phyloP scores from a whole-genome alignment of 2,329 filamentous ascomycete species.

The Pseudogymnoascus sp. region DNA sequence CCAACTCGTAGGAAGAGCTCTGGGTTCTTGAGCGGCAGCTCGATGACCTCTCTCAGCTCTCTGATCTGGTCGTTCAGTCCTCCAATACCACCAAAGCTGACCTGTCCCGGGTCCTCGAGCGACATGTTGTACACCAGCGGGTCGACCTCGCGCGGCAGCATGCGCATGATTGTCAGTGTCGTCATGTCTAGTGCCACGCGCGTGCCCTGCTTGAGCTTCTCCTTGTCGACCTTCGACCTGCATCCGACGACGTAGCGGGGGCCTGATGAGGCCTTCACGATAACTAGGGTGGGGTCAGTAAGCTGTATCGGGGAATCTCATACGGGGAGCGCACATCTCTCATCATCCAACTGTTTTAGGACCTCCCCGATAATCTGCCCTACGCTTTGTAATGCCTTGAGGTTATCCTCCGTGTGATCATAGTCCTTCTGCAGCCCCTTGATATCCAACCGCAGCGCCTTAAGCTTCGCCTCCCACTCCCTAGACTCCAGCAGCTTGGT shows the following conservation, averaged over 20 bases:
- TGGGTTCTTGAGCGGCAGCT: conserved; percentile 95
- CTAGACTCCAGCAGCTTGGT: conserved; percentile 83
- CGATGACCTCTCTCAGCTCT: conserved; percentile 94
- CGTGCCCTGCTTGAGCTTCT: conserved; percentile 95
- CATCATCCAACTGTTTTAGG: conserved; percentile 95
- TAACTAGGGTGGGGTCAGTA: conserved; percentile 53
- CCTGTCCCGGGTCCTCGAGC: conserved; percentile 90
- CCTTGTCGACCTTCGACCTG: conserved; percentile 95
- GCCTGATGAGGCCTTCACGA: conserved; percentile 95
- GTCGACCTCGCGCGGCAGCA: conserved; percentile 97
- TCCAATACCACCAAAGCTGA: conserved; percentile 96
- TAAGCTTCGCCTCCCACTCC: conserved; percentile 98
- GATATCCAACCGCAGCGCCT: conserved; percentile 87
- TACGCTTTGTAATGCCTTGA: conserved; percentile 97
- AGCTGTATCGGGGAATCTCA: neutral
- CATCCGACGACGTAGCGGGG: conserved; percentile 97
- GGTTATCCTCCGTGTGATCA: conserved; percentile 96
- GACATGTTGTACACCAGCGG: conserved; percentile 99
- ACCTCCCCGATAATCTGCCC: conserved; percentile 99
- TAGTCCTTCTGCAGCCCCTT: conserved; percentile 93
- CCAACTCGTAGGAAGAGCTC: conserved; percentile 94
- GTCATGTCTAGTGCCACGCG: conserved; percentile 98
- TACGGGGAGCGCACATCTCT: conserved; percentile 67
- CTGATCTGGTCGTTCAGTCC: conserved; percentile 97
- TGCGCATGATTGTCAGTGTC: conserved; percentile 98